Evolutionary conservation across 1,284 basidiomycete genomes (phyloP), one percentile per base, ranked within the genome.

Genomic region (Microstroma glucosiphilum): DNA sequence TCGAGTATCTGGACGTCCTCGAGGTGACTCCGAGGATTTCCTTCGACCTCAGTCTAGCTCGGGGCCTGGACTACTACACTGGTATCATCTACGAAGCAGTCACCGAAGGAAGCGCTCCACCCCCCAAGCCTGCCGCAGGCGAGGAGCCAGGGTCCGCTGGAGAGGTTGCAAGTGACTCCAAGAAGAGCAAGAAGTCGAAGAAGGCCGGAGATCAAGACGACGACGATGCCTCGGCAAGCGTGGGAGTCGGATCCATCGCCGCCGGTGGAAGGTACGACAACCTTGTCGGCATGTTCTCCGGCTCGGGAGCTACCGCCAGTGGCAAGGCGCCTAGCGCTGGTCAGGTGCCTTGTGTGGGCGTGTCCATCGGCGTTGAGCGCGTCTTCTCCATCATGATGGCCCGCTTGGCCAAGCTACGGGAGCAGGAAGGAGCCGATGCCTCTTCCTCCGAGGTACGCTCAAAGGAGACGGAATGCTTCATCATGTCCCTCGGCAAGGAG

Each of bases 11-110:
- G 15, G 84, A 86, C 49, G 86, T 90, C 0, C 96, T 91, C 81
- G 85, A 86, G 43, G 86, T 93, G 26, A 75, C 88, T n/a, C 85
- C 89, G 77, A 64, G 67, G 26, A 75, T 97, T 76, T 93, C 91
- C 8, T 97, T 99, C 79, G 94, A 98, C 81, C 86, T 98, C 71
- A 94, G 91, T 8, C 86, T 98, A 23, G 96, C 96, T 8, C 88
- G 96, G 41, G 94, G 94, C 25, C 85, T 98, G 42, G 96, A 98
- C 81, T 98, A 98, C 82, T 97, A 99, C 82, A 98, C 94, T 0
- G 94, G 96, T 46, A 88, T 99, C 76, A 98, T 98, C 79, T 97
- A 96, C 82, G 96, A 99, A 82, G 96, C 92, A 48, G 86, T 92
- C 71, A 90, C 92, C 25, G 91, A 91, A 73, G 90, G 87, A 0